These are phyloP conservation scores for Pugionium dolabratum DNA, from an alignment of 345 rosid species.

Conservation along the genomic window DNA sequence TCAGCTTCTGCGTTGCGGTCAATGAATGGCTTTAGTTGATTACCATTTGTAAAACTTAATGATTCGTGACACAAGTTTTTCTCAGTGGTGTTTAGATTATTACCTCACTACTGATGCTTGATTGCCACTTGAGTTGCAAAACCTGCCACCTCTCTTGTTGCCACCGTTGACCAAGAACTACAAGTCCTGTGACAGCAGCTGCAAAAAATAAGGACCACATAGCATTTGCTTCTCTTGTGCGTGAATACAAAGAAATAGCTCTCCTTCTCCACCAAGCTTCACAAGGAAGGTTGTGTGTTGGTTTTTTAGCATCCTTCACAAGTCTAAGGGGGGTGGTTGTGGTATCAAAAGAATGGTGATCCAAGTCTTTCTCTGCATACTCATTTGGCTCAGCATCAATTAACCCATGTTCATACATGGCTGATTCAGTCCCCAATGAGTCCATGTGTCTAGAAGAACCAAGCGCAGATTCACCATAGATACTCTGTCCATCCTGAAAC, in stretches of 20 bases:
- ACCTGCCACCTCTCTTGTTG: slow-evolving; percentile 90
- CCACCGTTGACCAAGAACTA: slow-evolving; percentile 93
- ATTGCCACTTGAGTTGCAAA: slow-evolving; percentile 82
- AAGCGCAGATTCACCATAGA: slow-evolving; percentile 49
- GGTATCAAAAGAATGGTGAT: slow-evolving; percentile 40
- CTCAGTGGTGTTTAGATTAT: not conserved
- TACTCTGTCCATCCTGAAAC: slow-evolving; percentile 49
- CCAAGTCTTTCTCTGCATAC: slow-evolving; percentile 39
- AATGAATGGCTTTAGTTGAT: not conserved
- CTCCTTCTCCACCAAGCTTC: slow-evolving; percentile 98
- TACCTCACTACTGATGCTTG: slow-evolving; percentile 71
- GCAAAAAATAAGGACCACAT: slow-evolving; percentile 93
- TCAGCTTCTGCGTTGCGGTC: slow-evolving; percentile 52
- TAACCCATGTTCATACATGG: slow-evolving; percentile 42
- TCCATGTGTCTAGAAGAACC: slow-evolving; percentile 26
- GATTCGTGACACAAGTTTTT: not conserved
- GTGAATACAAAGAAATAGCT: slow-evolving; percentile 65
- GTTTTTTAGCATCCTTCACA: slow-evolving; percentile 30
- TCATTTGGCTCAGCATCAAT: slow-evolving; percentile 46
- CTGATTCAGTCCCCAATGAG: slow-evolving; percentile 53
- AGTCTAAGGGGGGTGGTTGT: slow-evolving; percentile 42
- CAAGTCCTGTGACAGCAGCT: slow-evolving; percentile 91
- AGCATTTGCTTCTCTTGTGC: slow-evolving; percentile 82
- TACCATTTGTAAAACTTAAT: not conserved
- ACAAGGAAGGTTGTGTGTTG: slow-evolving; percentile 53